Evolutionary conservation across 805 yeast genomes (phyloP).

Genomic region (Candida glaebosa): DNA sequence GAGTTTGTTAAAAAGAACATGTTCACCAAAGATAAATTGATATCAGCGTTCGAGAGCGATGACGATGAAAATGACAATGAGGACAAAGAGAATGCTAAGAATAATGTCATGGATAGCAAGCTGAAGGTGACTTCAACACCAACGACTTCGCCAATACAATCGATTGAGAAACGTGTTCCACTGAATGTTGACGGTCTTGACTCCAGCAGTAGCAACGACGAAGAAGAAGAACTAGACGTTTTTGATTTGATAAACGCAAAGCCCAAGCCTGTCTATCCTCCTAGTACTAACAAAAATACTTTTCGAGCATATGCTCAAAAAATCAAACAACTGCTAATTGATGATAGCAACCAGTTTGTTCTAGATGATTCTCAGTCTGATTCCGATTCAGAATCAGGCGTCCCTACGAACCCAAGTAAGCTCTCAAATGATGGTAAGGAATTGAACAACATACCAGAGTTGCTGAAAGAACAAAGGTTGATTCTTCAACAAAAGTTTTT

Average conservation of each 20-base stretch:
- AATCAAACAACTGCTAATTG: constrained; percentile 21
- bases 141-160: constrained; percentile 26
- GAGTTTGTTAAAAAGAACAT: constrained; percentile 20
- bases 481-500: constrained; percentile 31
- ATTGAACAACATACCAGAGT: constrained; percentile 21
- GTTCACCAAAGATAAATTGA: constrained; percentile 28
- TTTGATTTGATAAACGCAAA: constrained; percentile 7
- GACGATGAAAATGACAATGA: constrained; percentile 19
- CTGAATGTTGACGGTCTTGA: neutral
- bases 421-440: constrained; percentile 10
- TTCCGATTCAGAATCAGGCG: constrained; percentile 7
- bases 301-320: constrained; percentile 34
- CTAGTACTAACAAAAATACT: constrained; percentile 20
- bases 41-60: constrained; percentile 31
- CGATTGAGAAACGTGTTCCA: neutral
- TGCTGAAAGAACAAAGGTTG: constrained; percentile 30
- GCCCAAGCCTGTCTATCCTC: neutral
- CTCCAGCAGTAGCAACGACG: constrained; percentile 3
- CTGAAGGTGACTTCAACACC: constrained; percentile 22
- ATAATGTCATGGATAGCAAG: constrained; percentile 1
- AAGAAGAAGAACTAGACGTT: constrained; percentile 12
- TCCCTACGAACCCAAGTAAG: neutral
- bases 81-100: constrained; percentile 5
- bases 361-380: constrained; percentile 30
- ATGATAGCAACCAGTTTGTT: constrained; percentile 13